These are phyloP conservation scores for Paxillus rubicundulus DNA, from an alignment of 768 basidiomycete species.

Conservation along the genomic window DNA sequence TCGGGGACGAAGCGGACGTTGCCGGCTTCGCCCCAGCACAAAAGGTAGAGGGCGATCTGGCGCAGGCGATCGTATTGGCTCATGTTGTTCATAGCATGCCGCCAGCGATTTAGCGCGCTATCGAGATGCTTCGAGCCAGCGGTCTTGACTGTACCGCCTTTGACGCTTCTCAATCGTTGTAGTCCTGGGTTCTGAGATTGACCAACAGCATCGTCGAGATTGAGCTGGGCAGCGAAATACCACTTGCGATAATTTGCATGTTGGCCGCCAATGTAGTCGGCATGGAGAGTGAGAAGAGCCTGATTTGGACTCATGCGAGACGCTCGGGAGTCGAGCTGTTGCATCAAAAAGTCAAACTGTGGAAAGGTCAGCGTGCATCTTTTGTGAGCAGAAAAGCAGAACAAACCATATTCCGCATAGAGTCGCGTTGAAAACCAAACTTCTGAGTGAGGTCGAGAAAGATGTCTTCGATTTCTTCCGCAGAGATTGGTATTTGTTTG, in stretches of 20 bases:
- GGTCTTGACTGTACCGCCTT: constrained; percentile 51
- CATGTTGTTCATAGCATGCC: constrained; percentile 99
- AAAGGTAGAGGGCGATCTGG: constrained; percentile 91
- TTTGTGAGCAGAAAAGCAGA: not conserved
- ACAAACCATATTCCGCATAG: constrained; percentile 90
- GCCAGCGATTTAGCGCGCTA: constrained; percentile 91
- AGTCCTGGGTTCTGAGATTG: constrained; percentile 92
- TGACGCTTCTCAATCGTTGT: constrained; percentile 82
- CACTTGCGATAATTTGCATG: constrained; percentile 99
- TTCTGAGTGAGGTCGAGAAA: constrained; percentile 98
- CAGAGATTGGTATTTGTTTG: constrained; percentile 92
- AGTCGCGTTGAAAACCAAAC: constrained; percentile 96
- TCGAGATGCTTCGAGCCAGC: constrained; percentile 80
- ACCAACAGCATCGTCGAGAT: constrained; percentile 98
- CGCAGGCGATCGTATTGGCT: constrained; percentile 96
- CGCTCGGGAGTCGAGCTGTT: constrained; percentile 94
- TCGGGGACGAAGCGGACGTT: constrained; percentile 98
- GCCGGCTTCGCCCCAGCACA: constrained; percentile 98
- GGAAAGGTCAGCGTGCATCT: not conserved
- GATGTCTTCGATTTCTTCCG: constrained; percentile 98
- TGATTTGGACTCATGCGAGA: constrained; percentile 97
- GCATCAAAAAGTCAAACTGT: constrained; percentile 97
- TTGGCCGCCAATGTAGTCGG: constrained; percentile 98
- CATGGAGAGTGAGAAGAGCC: constrained; percentile 93
- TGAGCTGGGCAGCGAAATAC: constrained; percentile 99